Percentiles rank a stretch among this genome's conserved stretches.
Conservation (phyloP, 1,284 basidiomycete genomes). For the Omphalotus olearius region DNA sequence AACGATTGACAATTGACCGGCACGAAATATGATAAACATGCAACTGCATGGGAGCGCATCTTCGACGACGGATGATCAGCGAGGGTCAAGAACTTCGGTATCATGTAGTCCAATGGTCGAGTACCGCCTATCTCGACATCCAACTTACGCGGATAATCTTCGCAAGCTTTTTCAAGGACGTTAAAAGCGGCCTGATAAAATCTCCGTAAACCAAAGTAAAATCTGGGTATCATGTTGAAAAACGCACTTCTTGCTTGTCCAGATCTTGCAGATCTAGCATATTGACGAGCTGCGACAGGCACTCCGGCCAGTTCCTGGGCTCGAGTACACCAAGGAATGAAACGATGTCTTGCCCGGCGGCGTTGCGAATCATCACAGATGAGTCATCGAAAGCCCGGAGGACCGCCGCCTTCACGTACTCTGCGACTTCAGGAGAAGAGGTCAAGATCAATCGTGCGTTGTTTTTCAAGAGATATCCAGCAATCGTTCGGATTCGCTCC, state of each 20-base stretch:
- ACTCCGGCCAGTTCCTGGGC: slow-evolving; percentile 91
- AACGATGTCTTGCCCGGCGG: slow-evolving; percentile 88
- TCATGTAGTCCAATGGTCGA: slow-evolving; percentile 88
- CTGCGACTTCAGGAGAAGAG: slow-evolving; percentile 62
- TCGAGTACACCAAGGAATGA: slow-evolving; percentile 82
- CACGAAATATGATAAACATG: slow-evolving; percentile 92
- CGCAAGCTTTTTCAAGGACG: slow-evolving; percentile 92
- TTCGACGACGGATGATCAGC: slow-evolving; percentile 81
- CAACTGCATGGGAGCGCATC: slow-evolving; percentile 92
- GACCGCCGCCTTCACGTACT: slow-evolving; percentile 82
- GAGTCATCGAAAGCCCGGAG: slow-evolving; percentile 79
- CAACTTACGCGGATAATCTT: slow-evolving; percentile 94
- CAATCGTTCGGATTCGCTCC: slow-evolving; percentile 89
- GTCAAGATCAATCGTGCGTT: slow-evolving; percentile 73
- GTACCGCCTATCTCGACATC: slow-evolving; percentile 89
- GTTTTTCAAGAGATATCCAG: slow-evolving; percentile 97
- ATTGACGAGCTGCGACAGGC: slow-evolving; percentile 77
- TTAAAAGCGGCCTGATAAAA: slow-evolving; percentile 82
- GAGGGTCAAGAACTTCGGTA: slow-evolving; percentile 89
- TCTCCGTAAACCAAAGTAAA: neutral
- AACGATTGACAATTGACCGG: slow-evolving; percentile 81
- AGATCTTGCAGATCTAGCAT: slow-evolving; percentile 71
- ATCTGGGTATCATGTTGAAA: slow-evolving; percentile 4
- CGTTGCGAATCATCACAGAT: slow-evolving; percentile 84
- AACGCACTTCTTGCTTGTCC: slow-evolving; percentile 80